Conservation (phyloP, 192 early-diverging fungal genomes). For the Coemansia sp. region DNA sequence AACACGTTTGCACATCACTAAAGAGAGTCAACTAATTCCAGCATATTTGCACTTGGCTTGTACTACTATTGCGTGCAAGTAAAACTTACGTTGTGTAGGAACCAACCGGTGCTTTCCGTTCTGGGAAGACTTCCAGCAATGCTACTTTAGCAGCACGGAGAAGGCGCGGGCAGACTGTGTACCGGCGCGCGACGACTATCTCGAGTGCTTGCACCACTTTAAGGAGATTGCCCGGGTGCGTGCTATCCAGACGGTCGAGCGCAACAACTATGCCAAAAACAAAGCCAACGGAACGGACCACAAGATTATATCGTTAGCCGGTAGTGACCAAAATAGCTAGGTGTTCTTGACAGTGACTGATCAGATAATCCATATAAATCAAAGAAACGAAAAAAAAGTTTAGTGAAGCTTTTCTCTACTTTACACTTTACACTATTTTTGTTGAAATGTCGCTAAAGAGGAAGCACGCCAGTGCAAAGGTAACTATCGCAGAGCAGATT, state of each 20-base stretch:
- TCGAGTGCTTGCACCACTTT: constrained; percentile 93
- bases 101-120: constrained; percentile 92
- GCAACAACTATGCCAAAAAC: constrained; percentile 41
- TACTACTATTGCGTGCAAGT: too few relatives aligned
- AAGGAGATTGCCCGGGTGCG: constrained; percentile 72
- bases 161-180: constrained; percentile 75
- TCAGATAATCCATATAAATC: background rate
- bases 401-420: background rate
- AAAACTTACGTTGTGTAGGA: constrained; percentile 48
- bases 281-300: constrained; percentile 49
- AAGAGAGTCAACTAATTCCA: too few relatives aligned
- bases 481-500: background rate
- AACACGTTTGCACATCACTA: background rate
- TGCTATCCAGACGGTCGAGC: constrained; percentile 52
- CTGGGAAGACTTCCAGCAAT: constrained; percentile 97
- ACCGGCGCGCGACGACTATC: constrained; percentile 85
- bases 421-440: too few relatives aligned
- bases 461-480: constrained; percentile 22
- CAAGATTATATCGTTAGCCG: constrained; percentile 39
- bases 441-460: constrained; percentile 29
- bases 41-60: too few relatives aligned
- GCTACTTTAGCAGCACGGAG: constrained; percentile 73
- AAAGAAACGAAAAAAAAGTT: background rate
- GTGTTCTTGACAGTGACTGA: too few relatives aligned
- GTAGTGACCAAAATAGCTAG: background rate